Evolutionary conservation across 1,139 yeast genomes (phyloP).

Genomic region (Geotrichum histeridarum): DNA sequence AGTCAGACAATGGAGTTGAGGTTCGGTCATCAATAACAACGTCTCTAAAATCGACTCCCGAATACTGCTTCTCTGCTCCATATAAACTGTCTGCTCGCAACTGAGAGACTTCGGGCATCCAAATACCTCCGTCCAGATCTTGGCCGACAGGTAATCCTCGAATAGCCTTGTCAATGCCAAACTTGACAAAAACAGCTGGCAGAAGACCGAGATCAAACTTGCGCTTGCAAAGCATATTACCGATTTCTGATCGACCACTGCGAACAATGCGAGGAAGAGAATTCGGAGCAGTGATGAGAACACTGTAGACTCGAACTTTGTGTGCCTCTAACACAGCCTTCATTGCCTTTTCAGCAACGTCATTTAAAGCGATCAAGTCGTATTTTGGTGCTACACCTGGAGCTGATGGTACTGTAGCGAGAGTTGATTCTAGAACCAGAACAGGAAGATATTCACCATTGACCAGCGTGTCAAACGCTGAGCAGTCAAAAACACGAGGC

Average conservation of each 20-base stretch:
- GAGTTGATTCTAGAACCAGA: slow-evolving; percentile 79
- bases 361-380: slow-evolving; percentile 52
- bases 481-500: slow-evolving; percentile 78
- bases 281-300: slow-evolving; percentile 73
- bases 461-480: slow-evolving; percentile 81
- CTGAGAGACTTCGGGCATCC: slow-evolving; percentile 69
- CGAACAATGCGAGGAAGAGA: slow-evolving; percentile 77
- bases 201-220: slow-evolving; percentile 72
- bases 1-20: slow-evolving; percentile 66
- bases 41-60: slow-evolving; percentile 73
- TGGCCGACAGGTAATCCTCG: slow-evolving; percentile 72
- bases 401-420: slow-evolving; percentile 43
- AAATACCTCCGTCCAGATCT: slow-evolving; percentile 75
- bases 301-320: slow-evolving; percentile 73
- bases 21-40: slow-evolving; percentile 73
- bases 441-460: slow-evolving; percentile 85
- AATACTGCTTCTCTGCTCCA: slow-evolving; percentile 56
- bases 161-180: slow-evolving; percentile 63
- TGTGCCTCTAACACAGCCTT: slow-evolving; percentile 66
- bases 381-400: slow-evolving; percentile 75
- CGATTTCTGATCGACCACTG: slow-evolving; percentile 85
- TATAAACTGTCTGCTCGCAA: slow-evolving; percentile 50
- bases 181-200: slow-evolving; percentile 74
- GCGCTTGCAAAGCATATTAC: slow-evolving; percentile 86
- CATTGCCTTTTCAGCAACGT: slow-evolving; percentile 70